phyloP scores from a whole-genome alignment of 768 basidiomycete genomes.

The Coprinellus micaceus region DNA sequence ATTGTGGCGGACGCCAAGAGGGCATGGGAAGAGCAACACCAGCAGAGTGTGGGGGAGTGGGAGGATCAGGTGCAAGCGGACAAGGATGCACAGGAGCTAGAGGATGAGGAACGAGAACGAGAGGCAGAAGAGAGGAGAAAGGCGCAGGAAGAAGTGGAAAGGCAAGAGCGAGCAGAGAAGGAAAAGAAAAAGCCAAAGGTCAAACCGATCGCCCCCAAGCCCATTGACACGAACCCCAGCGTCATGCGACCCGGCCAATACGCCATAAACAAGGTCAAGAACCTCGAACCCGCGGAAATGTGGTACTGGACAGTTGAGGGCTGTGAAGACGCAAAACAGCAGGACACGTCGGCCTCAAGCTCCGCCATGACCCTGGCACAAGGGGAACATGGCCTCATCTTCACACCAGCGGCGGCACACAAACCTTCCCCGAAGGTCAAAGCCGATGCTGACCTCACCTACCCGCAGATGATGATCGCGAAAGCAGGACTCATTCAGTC shows the following conservation, averaged over 20 bases:
- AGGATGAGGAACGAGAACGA: background rate
- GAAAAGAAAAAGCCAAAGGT: conserved; percentile 11
- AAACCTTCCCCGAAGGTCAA: no score
- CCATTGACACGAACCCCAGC: no score
- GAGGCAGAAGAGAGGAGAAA: background rate
- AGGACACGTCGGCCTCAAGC: background rate
- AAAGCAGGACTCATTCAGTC: conserved; percentile 9
- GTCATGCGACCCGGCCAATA: no score
- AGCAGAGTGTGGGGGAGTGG: background rate
- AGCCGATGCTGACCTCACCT: conserved; percentile 17
- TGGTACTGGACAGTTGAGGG: conserved; percentile 14
- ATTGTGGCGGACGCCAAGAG: background rate
- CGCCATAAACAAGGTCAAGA: no score
- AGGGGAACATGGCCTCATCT: no score
- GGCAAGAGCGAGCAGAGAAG: background rate
- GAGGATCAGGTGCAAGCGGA: background rate
- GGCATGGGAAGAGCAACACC: background rate
- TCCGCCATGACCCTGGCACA: conserved; percentile 8
- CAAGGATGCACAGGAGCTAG: background rate
- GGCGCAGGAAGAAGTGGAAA: background rate
- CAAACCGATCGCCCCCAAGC: conserved; percentile 1
- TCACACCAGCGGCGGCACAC: no score
- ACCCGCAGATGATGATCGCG: conserved; percentile 16
- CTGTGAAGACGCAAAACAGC: conserved; percentile 4
- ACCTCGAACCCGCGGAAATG: conserved; percentile 10